These are phyloP conservation scores for Penicillium sp. DNA, from an alignment of 2,329 filamentous ascomycete species.

Conservation along the genomic window DNA sequence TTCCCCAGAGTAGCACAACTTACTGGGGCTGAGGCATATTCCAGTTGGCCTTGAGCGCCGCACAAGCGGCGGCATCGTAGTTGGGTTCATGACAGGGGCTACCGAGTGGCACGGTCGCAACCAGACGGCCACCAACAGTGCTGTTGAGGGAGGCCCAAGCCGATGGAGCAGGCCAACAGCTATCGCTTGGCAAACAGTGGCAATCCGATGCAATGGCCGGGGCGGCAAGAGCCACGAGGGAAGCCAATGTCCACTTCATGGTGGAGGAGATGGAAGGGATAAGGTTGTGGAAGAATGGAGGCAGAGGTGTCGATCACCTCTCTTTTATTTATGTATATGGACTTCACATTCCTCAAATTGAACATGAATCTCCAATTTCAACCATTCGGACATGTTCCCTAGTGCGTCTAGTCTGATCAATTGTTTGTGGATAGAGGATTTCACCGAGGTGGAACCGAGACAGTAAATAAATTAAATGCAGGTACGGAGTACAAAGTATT, in stretches of 20 bases:
- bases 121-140: slow-evolving; percentile 32
- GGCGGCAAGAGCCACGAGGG: slow-evolving; percentile 12
- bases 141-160: slow-evolving; percentile 31
- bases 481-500: background rate
- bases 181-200: slow-evolving; percentile 28
- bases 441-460: slow-evolving; percentile 2
- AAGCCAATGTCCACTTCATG: slow-evolving; percentile 22
- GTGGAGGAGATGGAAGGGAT: slow-evolving; percentile 6
- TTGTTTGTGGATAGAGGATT: background rate
- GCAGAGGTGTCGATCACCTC: slow-evolving; percentile 6
- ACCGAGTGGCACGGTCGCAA: slow-evolving; percentile 35
- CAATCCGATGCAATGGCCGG: slow-evolving; percentile 11
- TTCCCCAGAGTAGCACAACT: background rate
- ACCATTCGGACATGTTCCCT: slow-evolving; percentile 20
- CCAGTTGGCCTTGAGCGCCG: slow-evolving; percentile 18
- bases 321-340: background rate
- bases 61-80: slow-evolving; percentile 19
- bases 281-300: slow-evolving; percentile 1
- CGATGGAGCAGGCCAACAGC: slow-evolving; percentile 31
- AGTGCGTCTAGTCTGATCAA: slow-evolving; percentile 9
- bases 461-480: background rate
- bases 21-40: slow-evolving; percentile 25
- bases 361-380: background rate
- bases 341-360: background rate
- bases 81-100: slow-evolving; percentile 30